These are phyloP conservation scores for Ephemerocybe angulata DNA, from an alignment of 768 basidiomycete genomes.

Conservation along the genomic window DNA sequence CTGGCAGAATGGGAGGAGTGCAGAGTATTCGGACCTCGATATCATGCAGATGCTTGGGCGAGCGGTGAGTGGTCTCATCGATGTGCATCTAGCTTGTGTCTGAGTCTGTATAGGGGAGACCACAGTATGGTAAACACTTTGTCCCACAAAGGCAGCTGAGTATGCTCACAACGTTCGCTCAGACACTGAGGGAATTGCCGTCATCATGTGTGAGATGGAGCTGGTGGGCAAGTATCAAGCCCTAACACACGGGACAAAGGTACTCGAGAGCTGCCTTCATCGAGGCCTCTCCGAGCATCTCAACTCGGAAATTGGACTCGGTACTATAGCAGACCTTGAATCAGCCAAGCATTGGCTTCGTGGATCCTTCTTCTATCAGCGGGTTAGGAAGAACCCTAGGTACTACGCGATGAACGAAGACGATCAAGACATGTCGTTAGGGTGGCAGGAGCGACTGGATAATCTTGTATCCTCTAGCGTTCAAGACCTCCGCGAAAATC, in stretches of 20 bases:
- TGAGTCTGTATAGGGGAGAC: constrained; percentile 57
- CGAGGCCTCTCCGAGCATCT: constrained; percentile 83
- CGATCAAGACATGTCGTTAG: constrained; percentile 45
- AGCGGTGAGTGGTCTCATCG: constrained; percentile 50
- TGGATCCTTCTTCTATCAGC: constrained; percentile 81
- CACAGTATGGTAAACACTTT: constrained; percentile 72
- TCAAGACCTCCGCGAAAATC: constrained; percentile 51
- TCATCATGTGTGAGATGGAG: constrained; percentile 77
- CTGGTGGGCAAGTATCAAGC: constrained; percentile 69
- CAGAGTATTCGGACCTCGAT: constrained; percentile 90
- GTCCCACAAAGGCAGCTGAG: no score
- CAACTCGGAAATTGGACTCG: constrained; percentile 88
- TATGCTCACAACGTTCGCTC: background rate
- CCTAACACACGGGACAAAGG: constrained; percentile 65
- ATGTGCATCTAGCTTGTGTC: background rate
- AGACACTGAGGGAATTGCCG: constrained; percentile 82
- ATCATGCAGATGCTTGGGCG: constrained; percentile 96
- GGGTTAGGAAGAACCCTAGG: constrained; percentile 79
- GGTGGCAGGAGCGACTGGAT: constrained; percentile 70
- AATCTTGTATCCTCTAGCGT: constrained; percentile 71
- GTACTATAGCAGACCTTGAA: constrained; percentile 68
- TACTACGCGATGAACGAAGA: constrained; percentile 60
- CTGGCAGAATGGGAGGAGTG: constrained; percentile 64
- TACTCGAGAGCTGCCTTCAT: constrained; percentile 85
- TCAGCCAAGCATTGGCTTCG: constrained; percentile 81